Evolutionary conservation across 148 eudicot genomes (phyloP).

Genomic region (Rhododendron vialii): DNA sequence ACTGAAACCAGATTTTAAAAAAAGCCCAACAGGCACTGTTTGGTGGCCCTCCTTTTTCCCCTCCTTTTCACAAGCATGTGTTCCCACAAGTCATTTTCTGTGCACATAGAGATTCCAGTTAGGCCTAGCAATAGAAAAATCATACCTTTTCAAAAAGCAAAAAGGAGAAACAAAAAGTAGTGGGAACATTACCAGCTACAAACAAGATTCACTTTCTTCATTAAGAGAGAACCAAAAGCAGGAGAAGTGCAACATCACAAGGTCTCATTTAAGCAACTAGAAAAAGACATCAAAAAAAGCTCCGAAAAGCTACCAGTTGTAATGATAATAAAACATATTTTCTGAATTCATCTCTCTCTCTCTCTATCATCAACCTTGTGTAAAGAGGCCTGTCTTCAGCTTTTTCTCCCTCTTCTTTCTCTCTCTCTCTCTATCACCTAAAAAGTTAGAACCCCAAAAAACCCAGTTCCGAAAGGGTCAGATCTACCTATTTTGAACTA

Average conservation of each 20-base stretch:
- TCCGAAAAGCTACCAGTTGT: slow-evolving; percentile 6
- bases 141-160: neutral
- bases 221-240: slow-evolving; percentile 5
- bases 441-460: neutral
- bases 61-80: neutral
- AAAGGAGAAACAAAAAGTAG: neutral
- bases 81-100: neutral
- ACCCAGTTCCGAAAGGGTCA: neutral
- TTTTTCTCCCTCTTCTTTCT: neutral
- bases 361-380: slow-evolving; percentile 1
- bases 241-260: neutral
- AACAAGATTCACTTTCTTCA: slow-evolving; percentile 22
- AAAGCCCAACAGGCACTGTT: neutral
- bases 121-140: neutral
- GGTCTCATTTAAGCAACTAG: slow-evolving; percentile 6
- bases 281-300: slow-evolving; percentile 4
- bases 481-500: neutral
- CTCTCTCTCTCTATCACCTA: neutral
- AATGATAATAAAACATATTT: neutral
- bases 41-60: neutral
- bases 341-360: neutral
- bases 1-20: neutral
- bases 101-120: neutral
- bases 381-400: neutral
- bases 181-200: neutral